Evolutionary conservation across 345 rosid species (phyloP).

Genomic region (Moringa oleifera): DNA sequence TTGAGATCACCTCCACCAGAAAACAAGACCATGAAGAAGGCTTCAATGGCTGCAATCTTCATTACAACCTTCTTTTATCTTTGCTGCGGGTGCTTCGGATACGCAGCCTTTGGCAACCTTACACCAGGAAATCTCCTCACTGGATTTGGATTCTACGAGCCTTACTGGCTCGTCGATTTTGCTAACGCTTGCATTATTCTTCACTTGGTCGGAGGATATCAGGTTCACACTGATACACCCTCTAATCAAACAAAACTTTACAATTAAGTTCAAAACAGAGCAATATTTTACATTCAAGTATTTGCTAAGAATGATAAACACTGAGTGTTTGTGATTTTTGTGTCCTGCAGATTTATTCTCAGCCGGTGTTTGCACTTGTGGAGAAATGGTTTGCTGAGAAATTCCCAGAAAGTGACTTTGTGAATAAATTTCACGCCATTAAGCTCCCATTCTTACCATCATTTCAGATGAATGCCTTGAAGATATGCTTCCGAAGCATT

Average conservation of each 20-base stretch:
- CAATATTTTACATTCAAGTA: no score
- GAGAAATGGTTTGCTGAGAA: slow-evolving; percentile 46
- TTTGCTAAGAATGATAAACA: no score
- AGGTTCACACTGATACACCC: slow-evolving; percentile 31
- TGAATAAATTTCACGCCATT: slow-evolving; percentile 22
- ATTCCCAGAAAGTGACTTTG: slow-evolving; percentile 41
- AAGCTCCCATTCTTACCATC: slow-evolving; percentile 31
- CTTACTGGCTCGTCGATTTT: slow-evolving; percentile 75
- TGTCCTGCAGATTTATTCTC: slow-evolving; percentile 53
- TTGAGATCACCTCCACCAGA: slow-evolving; percentile 41
- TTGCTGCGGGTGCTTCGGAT: slow-evolving; percentile 38
- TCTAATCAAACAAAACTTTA: no score
- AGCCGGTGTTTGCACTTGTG: slow-evolving; percentile 55
- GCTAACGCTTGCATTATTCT: slow-evolving; percentile 79
- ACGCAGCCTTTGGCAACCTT: slow-evolving; percentile 37
- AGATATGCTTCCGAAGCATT: slow-evolving; percentile 42
- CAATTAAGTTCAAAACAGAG: no score
- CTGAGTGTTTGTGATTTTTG: no score
- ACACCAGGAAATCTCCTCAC: slow-evolving; percentile 48
- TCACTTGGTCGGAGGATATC: slow-evolving; percentile 84
- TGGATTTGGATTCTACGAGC: slow-evolving; percentile 84
- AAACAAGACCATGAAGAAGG: slow-evolving; percentile 43
- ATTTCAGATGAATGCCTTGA: slow-evolving; percentile 25
- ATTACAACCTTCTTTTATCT: slow-evolving; percentile 37
- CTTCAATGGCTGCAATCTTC: slow-evolving; percentile 26